Conservation (phyloP, 2,329 filamentous ascomycete genomes). For the Simplicillium sp. region DNA sequence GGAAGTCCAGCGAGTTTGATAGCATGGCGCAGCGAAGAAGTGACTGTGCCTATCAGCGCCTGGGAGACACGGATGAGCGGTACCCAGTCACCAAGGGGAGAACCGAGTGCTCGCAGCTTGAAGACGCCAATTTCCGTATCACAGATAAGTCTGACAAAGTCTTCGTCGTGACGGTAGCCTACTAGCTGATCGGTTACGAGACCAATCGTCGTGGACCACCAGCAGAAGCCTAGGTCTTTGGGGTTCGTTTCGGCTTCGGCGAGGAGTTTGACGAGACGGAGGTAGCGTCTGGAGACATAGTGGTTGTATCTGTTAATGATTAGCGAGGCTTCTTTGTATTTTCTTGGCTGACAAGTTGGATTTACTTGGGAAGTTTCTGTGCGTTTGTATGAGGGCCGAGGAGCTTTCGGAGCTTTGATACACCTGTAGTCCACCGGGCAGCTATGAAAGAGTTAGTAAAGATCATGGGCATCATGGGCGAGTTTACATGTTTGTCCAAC, state of each 20-base stretch:
- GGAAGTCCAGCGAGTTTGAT: background rate
- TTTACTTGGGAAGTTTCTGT: constrained; percentile 1
- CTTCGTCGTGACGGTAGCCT: background rate
- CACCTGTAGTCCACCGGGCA: no score
- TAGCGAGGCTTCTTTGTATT: background rate
- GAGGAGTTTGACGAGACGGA: constrained; percentile 1
- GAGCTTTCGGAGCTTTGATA: no score
- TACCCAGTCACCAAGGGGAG: background rate
- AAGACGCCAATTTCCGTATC: constrained; percentile 1
- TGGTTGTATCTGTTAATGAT: background rate
- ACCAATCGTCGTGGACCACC: constrained; percentile 1
- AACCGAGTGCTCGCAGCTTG: background rate
- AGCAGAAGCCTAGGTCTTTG: constrained; percentile 1
- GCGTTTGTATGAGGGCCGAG: constrained; percentile 1
- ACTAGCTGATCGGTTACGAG: constrained; percentile 2
- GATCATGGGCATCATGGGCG: no score
- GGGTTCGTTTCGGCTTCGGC: background rate
- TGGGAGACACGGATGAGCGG: background rate
- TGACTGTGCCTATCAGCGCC: background rate
- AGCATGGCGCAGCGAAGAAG: background rate
- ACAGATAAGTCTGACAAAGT: background rate
- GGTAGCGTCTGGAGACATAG: background rate
- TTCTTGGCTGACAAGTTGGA: background rate
- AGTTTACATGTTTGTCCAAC: no score
- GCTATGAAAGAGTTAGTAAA: no score